phyloP scores from a whole-genome alignment of 768 basidiomycete genomes.

The Pleurotus pulmonarius region DNA sequence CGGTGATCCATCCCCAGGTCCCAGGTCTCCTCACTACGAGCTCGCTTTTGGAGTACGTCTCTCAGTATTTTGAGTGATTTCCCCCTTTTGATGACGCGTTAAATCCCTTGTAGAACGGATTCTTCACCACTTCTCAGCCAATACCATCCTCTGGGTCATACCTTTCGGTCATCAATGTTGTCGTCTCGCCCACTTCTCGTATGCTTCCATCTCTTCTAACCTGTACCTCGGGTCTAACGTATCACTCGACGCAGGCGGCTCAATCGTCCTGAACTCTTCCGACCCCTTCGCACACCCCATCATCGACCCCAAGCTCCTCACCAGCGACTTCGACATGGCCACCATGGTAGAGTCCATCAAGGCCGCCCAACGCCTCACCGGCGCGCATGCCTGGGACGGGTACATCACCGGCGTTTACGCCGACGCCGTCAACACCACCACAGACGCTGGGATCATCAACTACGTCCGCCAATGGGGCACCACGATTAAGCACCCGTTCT shows the following conservation, averaged over 20 bases:
- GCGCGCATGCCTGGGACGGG: conserved; percentile 23
- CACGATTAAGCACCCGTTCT: conserved; percentile 22
- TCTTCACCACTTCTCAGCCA: conserved; percentile 3
- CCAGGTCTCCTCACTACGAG: conserved; percentile 30
- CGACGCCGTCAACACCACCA: conserved; percentile 17
- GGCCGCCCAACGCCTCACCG: conserved; percentile 19
- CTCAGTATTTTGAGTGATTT: neutral
- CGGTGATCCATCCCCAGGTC: conserved; percentile 32
- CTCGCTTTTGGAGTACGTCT: conserved; percentile 24
- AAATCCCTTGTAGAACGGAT: conserved; percentile 9
- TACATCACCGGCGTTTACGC: conserved; percentile 18
- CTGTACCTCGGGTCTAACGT: neutral
- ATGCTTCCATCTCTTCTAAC: conserved; percentile 7
- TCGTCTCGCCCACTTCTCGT: conserved; percentile 34
- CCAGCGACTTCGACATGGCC: conserved; percentile 18
- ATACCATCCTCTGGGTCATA: conserved; percentile 24
- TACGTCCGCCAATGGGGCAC: conserved; percentile 17
- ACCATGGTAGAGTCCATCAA: conserved; percentile 24
- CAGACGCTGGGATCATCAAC: conserved; percentile 20
- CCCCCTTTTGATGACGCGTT: conserved; percentile 6
- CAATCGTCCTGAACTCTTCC: conserved; percentile 20
- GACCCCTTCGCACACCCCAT: conserved; percentile 22
- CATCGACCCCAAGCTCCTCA: conserved; percentile 21
- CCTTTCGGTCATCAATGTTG: conserved; percentile 21
- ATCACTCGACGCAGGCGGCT: conserved; percentile 15